Conservation (phyloP, 306 rosid genomes). For the Luffa acutangula region DNA sequence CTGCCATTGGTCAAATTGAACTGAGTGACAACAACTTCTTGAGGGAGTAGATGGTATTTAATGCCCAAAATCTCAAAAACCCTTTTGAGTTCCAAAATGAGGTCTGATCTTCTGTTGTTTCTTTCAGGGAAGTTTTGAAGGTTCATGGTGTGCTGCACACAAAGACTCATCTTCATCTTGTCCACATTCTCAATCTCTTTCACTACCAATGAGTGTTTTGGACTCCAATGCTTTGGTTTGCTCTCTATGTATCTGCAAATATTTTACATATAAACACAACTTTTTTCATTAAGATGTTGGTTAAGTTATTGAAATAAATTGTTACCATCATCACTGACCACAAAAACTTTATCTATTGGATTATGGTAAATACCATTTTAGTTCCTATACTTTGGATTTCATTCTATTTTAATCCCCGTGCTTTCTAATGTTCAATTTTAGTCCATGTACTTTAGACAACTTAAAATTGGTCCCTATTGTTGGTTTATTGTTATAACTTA, state of each 20-base stretch:
- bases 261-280: not conserved
- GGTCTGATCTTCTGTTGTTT: slow-evolving; percentile 35
- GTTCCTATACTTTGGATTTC: no score
- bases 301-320: not conserved
- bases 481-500: no score
- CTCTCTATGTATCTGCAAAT: slow-evolving; percentile 32
- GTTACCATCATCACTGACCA: not conserved
- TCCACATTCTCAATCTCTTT: slow-evolving; percentile 40
- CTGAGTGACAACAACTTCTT: slow-evolving; percentile 27
- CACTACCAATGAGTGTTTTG: slow-evolving; percentile 29
- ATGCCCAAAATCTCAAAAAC: slow-evolving; percentile 29
- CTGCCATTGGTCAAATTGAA: slow-evolving; percentile 17
- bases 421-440: no score
- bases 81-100: slow-evolving; percentile 30
- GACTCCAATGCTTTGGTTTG: slow-evolving; percentile 36
- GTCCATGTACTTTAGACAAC: no score
- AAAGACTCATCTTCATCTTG: slow-evolving; percentile 35
- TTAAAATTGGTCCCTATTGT: no score
- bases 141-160: slow-evolving; percentile 42
- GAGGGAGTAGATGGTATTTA: slow-evolving; percentile 37
- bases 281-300: not conserved
- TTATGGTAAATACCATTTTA: no score
- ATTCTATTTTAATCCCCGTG: no score
- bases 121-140: slow-evolving; percentile 39
- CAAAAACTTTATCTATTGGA: no score